Conservation (phyloP, 768 basidiomycete genomes). For the Auriscalpium microsporum region DNA sequence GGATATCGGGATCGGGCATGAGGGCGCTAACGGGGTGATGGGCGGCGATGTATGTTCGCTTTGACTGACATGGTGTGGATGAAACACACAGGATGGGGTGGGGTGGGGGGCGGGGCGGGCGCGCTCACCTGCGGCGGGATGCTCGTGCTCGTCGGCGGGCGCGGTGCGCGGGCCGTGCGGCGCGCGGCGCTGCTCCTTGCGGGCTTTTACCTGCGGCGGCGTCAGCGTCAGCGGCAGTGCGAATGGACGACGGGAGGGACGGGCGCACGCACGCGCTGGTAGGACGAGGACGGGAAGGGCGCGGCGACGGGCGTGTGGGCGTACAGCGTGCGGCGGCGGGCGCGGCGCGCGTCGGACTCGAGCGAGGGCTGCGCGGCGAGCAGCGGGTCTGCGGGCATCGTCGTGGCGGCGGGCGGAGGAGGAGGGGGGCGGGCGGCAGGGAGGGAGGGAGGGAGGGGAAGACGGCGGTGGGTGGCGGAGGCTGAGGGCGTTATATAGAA, state of each 20-base stretch:
- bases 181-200: not conserved
- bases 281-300: not conserved
- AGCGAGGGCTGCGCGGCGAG: not conserved
- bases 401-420: not conserved
- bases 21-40: not conserved
- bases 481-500: no score
- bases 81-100: not conserved
- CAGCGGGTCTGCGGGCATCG: not conserved
- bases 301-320: not conserved
- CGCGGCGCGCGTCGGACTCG: not conserved
- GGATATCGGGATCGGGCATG: no score
- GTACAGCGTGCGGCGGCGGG: not conserved
- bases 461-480: not conserved
- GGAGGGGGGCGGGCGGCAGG: not conserved
- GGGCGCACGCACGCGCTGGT: not conserved
- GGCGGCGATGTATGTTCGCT: not conserved
- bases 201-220: not conserved
- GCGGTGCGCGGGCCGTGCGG: not conserved
- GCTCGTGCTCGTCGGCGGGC: not conserved
- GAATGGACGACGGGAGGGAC: no score
- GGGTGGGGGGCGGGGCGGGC: not conserved
- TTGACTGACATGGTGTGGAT: not conserved
- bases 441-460: not conserved
- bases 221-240: no score
- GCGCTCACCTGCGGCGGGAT: not conserved